phyloP scores from a whole-genome alignment of 306 rosid species.

The Glycine soja region DNA sequence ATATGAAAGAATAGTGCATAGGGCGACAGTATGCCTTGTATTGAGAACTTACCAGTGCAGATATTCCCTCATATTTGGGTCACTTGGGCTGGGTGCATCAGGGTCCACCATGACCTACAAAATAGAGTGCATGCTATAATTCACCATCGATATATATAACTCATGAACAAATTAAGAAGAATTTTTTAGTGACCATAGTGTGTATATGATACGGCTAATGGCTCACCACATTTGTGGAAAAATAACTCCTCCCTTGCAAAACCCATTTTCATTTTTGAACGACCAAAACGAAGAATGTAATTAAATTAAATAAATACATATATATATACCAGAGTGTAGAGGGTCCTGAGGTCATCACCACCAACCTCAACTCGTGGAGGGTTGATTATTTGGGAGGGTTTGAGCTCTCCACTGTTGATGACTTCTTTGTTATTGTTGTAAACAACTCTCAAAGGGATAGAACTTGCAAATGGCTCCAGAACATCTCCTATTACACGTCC shows the following conservation, averaged over 20 bases:
- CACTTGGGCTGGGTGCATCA: constrained; percentile 49
- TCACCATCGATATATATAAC: too few species aligned
- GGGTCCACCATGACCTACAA: constrained; percentile 44
- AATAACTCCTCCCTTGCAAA: too few species aligned
- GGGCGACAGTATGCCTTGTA: too few species aligned
- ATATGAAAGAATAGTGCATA: too few species aligned
- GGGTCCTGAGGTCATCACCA: constrained; percentile 24
- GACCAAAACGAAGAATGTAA: too few species aligned
- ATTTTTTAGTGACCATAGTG: too few species aligned
- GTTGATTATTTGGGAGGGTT: constrained; percentile 37
- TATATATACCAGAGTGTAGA: constrained; percentile 28
- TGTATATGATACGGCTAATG: too few species aligned
- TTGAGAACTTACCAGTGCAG: constrained; percentile 32
- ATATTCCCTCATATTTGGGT: constrained; percentile 33
- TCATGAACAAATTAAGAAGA: too few species aligned
- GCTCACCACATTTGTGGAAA: too few species aligned
- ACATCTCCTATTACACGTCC: constrained; percentile 45
- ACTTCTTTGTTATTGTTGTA: background rate
- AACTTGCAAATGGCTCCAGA: constrained; percentile 21
- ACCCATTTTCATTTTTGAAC: too few species aligned
- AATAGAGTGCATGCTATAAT: background rate
- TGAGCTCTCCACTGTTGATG: constrained; percentile 30
- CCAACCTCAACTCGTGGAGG: constrained; percentile 37
- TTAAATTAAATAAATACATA: too few species aligned
- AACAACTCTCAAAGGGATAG: constrained; percentile 14